Evolutionary conservation across 257 asterid species (phyloP).

Genomic region (Solanum piurae): DNA sequence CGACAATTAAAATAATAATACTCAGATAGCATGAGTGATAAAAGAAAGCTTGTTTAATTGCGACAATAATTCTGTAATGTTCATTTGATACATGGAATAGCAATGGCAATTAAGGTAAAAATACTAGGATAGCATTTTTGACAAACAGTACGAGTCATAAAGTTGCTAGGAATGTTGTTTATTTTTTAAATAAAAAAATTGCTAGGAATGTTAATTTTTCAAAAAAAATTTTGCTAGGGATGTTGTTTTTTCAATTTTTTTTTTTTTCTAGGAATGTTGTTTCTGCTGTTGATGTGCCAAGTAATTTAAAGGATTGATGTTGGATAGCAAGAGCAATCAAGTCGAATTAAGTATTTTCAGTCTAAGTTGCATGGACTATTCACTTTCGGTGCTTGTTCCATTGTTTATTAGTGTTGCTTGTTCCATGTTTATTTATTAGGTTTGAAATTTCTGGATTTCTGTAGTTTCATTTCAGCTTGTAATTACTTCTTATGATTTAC

Average conservation of each 20-base stretch:
- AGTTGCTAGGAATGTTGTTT: background rate
- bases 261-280: background rate
- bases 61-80: background rate
- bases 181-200: too few species aligned
- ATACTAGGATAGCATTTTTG: background rate
- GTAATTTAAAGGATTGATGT: background rate
- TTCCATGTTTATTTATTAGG: constrained; percentile 5
- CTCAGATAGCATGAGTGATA: background rate
- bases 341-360: background rate
- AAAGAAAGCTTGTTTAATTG: background rate
- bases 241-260: background rate
- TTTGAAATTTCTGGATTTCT: constrained; percentile 1
- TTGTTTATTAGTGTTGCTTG: constrained; percentile 1
- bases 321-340: background rate
- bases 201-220: background rate
- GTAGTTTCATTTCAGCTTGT: constrained; percentile 11
- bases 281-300: background rate
- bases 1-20: background rate
- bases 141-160: background rate
- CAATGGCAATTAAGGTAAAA: background rate
- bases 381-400: background rate
- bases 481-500: constrained; percentile 15
- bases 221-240: background rate
- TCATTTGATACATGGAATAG: background rate
- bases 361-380: background rate